Percentiles rank a stretch among this genome's conserved stretches.
These are phyloP conservation scores for Aegilops sharonensis DNA, from an alignment of 176 grass and related monocot species.

Conservation along the genomic window DNA sequence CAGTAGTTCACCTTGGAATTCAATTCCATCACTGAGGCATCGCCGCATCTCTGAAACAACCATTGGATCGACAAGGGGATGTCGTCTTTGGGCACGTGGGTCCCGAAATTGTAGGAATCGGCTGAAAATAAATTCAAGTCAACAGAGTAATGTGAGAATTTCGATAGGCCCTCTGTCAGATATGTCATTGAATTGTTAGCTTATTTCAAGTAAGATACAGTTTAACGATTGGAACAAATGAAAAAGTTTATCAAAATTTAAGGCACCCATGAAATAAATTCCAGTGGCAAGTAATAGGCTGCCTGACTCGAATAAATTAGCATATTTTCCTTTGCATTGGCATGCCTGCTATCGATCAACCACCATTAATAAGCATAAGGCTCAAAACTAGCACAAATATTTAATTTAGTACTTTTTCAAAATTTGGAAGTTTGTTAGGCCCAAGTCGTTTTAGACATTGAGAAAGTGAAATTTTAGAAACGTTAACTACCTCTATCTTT, in stretches of 20 bases:
- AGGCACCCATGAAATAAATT: background rate
- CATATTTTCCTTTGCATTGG: background rate
- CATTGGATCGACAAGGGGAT: conserved; percentile 90
- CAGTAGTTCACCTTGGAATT: conserved; percentile 88
- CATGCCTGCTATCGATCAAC: background rate
- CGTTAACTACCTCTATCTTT: background rate
- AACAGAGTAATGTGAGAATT: conserved; percentile 54
- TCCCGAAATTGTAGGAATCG: conserved; percentile 97
- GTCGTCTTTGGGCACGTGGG: conserved; percentile 68
- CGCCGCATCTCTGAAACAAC: conserved; percentile 75
- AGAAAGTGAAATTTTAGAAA: too few species aligned
- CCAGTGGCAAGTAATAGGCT: background rate
- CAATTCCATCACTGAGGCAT: conserved; percentile 66
- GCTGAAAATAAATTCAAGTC: conserved; percentile 62
- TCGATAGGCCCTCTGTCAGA: conserved; percentile 23
- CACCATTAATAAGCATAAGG: background rate
- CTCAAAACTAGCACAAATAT: background rate
- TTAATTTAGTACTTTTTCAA: background rate
- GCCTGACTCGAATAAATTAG: background rate
- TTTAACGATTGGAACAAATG: background rate
- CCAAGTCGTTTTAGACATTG: background rate
- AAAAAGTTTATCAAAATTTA: background rate
- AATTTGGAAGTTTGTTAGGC: background rate
- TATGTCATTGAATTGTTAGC: conserved; percentile 29
- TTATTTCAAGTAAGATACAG: background rate